These are phyloP conservation scores for Tulasnella sp. DNA, from an alignment of 768 basidiomycete genomes.

Conservation along the genomic window DNA sequence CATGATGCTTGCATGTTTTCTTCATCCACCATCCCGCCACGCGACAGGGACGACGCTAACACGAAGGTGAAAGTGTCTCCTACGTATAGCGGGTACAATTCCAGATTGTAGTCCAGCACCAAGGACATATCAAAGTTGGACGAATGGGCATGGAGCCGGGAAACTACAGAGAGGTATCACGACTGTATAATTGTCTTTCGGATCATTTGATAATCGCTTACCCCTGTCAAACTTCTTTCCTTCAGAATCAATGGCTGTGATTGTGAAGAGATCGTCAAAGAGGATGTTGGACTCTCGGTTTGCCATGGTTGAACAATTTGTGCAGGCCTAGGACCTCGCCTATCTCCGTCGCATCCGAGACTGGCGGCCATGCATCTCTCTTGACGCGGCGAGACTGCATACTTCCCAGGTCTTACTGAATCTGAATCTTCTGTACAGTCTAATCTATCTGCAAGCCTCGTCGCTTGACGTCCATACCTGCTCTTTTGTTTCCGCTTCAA, in stretches of 20 bases:
- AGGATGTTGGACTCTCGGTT: slow-evolving; percentile 37
- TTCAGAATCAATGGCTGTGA: slow-evolving; percentile 74
- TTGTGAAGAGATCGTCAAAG: slow-evolving; percentile 89
- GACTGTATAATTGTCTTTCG: neutral
- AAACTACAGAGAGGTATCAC: slow-evolving; percentile 45
- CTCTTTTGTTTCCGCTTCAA: too few species aligned
- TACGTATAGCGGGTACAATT: slow-evolving; percentile 64
- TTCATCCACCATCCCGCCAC: slow-evolving; percentile 50
- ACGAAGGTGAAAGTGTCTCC: slow-evolving; percentile 74
- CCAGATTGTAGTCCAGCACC: slow-evolving; percentile 88
- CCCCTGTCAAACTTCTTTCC: slow-evolving; percentile 98
- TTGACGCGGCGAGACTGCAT: too few species aligned
- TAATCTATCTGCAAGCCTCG: too few species aligned
- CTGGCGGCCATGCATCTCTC: too few species aligned
- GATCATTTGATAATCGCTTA: slow-evolving; percentile 29
- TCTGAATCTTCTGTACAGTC: too few species aligned
- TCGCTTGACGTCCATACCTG: too few species aligned
- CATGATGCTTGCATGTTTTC: slow-evolving; percentile 63
- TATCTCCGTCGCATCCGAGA: too few species aligned
- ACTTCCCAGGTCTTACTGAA: too few species aligned
- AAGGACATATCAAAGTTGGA: slow-evolving; percentile 88
- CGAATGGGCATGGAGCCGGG: slow-evolving; percentile 78
- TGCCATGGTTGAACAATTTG: neutral
- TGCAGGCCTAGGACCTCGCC: too few species aligned
- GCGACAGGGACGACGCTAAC: slow-evolving; percentile 67